A percentile compares a stretch with the other conserved stretches of the same genome.
Evolutionary conservation across 1,284 basidiomycete species (phyloP).

Genomic region (Melanopsichium pennsylvanicum): DNA sequence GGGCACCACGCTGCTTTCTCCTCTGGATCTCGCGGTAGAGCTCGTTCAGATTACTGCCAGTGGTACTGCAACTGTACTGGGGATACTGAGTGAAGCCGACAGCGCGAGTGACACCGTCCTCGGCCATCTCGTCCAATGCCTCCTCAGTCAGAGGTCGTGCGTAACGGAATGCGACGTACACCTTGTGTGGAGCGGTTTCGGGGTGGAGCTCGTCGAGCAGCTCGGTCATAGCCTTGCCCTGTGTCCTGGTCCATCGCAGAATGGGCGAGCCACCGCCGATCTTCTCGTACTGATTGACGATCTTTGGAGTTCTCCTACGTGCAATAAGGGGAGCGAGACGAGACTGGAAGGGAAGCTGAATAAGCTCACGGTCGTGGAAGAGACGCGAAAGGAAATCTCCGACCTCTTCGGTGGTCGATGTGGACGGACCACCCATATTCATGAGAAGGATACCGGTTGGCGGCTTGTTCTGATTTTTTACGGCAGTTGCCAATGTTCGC

Average conservation of each 20-base stretch:
- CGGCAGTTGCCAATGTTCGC: constrained; percentile 27
- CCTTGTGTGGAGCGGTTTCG: constrained; percentile 90
- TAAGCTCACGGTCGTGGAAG: constrained; percentile 93
- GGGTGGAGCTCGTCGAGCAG: constrained; percentile 93
- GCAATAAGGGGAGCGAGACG: constrained; percentile 89
- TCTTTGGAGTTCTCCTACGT: constrained; percentile 86
- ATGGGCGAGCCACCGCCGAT: constrained; percentile 99
- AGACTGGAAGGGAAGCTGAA: constrained; percentile 88
- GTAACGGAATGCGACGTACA: constrained; percentile 77
- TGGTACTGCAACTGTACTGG: constrained; percentile 98
- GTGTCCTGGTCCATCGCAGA: constrained; percentile 83
- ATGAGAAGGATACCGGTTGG: constrained; percentile 87
- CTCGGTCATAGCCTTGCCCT: constrained; percentile 88
- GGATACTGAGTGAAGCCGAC: constrained; percentile 99
- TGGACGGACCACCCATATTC: constrained; percentile 92
- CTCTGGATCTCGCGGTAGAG: constrained; percentile 73
- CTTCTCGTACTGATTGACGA: constrained; percentile 89
- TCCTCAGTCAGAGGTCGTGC: constrained; percentile 87
- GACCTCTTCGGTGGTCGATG: constrained; percentile 71
- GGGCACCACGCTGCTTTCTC: constrained; percentile 58
- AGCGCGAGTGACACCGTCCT: constrained; percentile 88
- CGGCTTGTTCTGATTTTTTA: constrained; percentile 20
- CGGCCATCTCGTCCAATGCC: constrained; percentile 82
- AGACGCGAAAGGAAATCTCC: constrained; percentile 84
- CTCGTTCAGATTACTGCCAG: constrained; percentile 95